Evolutionary conservation across 78 protist genomes (phyloP).

Genomic region (Dictyostelium brefeldianum): DNA sequence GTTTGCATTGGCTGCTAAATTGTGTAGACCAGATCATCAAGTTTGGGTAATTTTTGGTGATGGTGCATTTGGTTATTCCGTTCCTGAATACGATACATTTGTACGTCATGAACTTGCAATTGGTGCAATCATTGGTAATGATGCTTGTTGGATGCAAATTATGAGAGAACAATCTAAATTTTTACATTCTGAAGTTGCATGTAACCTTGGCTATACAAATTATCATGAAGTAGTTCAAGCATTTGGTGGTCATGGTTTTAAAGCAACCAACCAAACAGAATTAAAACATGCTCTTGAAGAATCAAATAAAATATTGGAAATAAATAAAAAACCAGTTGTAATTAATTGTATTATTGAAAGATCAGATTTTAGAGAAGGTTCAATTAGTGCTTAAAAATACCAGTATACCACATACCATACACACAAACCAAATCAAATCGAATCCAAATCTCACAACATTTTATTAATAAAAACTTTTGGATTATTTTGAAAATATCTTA

Average conservation of each 20-base stretch:
- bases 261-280: constrained; percentile 11
- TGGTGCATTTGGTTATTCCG: constrained; percentile 88
- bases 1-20: constrained; percentile 89
- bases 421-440: too few relatives aligned
- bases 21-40: constrained; percentile 79
- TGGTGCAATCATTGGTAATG: constrained; percentile 89
- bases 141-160: constrained; percentile 92
- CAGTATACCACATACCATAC: background rate
- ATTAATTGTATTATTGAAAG: constrained; percentile 85
- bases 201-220: constrained; percentile 66
- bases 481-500: too few relatives aligned
- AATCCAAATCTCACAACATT: too few relatives aligned
- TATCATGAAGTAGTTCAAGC: constrained; percentile 81
- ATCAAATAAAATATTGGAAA: constrained; percentile 13
- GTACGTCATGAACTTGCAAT: constrained; percentile 79
- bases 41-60: constrained; percentile 92
- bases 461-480: too few relatives aligned
- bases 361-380: constrained; percentile 89
- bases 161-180: constrained; percentile 23
- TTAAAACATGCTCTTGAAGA: constrained; percentile 45
- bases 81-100: constrained; percentile 89
- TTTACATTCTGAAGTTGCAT: constrained; percentile 69
- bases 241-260: constrained; percentile 82
- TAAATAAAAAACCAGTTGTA: constrained; percentile 78
- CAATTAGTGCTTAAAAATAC: constrained; percentile 85